phyloP scores from a whole-genome alignment of 352 stramenopile species.

The Globisporangium paroecandrum region DNA sequence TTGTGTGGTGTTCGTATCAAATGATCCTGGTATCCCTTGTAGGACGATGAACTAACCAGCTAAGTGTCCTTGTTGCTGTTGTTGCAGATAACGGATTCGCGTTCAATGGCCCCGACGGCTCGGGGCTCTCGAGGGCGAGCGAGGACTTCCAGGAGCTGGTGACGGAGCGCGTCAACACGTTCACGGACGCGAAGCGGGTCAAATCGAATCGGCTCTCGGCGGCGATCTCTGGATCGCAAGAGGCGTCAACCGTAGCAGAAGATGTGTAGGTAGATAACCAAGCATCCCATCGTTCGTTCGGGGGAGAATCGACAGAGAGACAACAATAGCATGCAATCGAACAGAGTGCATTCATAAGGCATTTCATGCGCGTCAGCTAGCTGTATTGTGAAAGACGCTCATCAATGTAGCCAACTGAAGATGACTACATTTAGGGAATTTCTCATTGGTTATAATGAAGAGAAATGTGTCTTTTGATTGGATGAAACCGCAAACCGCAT shows the following conservation, averaged over 20 bases:
- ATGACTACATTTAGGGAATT: not conserved
- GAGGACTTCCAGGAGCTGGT: constrained; percentile 20
- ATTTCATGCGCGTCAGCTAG: not conserved
- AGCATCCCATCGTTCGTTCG: no score
- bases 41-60: not conserved
- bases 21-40: not conserved
- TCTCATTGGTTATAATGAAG: not conserved
- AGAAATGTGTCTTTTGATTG: no score
- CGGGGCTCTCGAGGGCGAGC: not conserved
- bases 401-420: not conserved
- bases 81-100: constrained; percentile 28
- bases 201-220: constrained; percentile 1
- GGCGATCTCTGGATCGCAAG: not conserved
- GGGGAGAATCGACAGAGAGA: no score
- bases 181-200: constrained; percentile 2
- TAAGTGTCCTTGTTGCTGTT: not conserved
- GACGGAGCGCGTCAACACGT: constrained; percentile 29
- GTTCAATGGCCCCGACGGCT: constrained; percentile 28
- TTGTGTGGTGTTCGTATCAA: not conserved
- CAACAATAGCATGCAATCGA: no score
- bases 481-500: no score
- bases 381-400: not conserved
- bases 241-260: not conserved
- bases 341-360: no score
- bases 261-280: not conserved